Evolutionary conservation across 2,329 filamentous ascomycete species (phyloP), one percentile per base, ranked within the genome.

Genomic region (Sphaerostilbella broomeana): DNA sequence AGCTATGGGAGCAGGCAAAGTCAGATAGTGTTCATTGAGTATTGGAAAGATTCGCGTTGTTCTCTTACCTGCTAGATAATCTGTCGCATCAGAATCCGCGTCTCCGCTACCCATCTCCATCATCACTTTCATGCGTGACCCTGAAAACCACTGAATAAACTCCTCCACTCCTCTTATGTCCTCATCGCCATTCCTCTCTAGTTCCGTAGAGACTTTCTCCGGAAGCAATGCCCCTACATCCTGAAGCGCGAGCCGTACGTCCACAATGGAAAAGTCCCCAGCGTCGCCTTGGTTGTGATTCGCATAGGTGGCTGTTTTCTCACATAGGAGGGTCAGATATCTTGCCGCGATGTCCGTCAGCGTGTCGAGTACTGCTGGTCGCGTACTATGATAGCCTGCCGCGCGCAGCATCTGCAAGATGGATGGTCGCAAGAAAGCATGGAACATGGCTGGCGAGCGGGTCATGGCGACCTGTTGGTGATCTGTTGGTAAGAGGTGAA

Each of bases 401-500:
- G 89, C 86, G 56, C 90, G 87, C 36, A 97, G 79, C 54, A 94
- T 90, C 63, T 95, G 88, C 42, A 97, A 78, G 45, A 95, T 78
- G 33, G 82, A 81, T 2, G 90, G 90, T 28, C 88, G 86, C 42
- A 97, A 73, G 47, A 95, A 81, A 45, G 85, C 82, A 62, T 86
- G 82, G 65, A 70, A 75, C 41, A 75, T 61, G n/a, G 68, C 60
- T 8, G 65, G 61, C 4, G 66, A 68, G 46, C 63, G 64, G 52
- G 63, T 62, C 69, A 73, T 74, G 13, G 24, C 17, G 35, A 28
- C 37, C 33, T 35, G 35, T 7, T 15, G 24, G 30, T 40, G 26
- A 16, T 6, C 34, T 27, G 20, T 5, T 25, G 20, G 20, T 25
- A n/a, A 10, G 24, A 16, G 5, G 15, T 4, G 6, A 19, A 19